A percentile compares a stretch with the other conserved stretches of the same genome.
These are phyloP conservation scores for Pleurotus salmoneostramineus DNA, from an alignment of 768 basidiomycete species.

Conservation along the genomic window DNA sequence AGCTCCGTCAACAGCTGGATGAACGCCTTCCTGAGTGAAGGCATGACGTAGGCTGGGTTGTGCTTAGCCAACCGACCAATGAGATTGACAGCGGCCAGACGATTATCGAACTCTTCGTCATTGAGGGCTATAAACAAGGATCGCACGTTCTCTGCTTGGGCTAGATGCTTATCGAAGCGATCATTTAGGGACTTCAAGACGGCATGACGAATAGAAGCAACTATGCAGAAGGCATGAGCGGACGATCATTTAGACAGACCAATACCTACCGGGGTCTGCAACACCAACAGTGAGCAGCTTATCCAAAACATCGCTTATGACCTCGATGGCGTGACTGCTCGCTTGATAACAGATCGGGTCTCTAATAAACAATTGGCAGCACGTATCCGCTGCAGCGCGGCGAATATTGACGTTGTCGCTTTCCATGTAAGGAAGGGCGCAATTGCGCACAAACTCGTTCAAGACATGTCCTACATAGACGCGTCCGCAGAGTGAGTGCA, in stretches of 20 bases:
- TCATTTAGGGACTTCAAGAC: slow-evolving; percentile 87
- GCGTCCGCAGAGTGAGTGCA: slow-evolving; percentile 2
- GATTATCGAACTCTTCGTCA: slow-evolving; percentile 93
- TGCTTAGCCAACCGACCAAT: slow-evolving; percentile 93
- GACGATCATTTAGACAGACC: neutral
- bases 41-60: slow-evolving; percentile 99
- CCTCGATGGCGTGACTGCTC: slow-evolving; percentile 92
- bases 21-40: slow-evolving; percentile 89
- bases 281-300: slow-evolving; percentile 94
- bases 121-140: slow-evolving; percentile 96
- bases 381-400: slow-evolving; percentile 86
- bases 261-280: slow-evolving; percentile 79
- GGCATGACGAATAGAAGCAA: slow-evolving; percentile 77
- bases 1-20: slow-evolving; percentile 96
- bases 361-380: slow-evolving; percentile 86
- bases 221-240: slow-evolving; percentile 28
- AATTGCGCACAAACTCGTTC: slow-evolving; percentile 92
- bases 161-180: slow-evolving; percentile 93
- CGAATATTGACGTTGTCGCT: slow-evolving; percentile 88
- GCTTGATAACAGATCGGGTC: slow-evolving; percentile 97
- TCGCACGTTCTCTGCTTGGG: slow-evolving; percentile 97
- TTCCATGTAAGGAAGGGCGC: slow-evolving; percentile 91
- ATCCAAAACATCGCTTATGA: slow-evolving; percentile 97
- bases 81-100: slow-evolving; percentile 83
- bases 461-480: slow-evolving; percentile 70